Percentiles rank a stretch among this genome's conserved stretches.
These are phyloP conservation scores for Nothomitra cinnamomea DNA, from an alignment of 2,329 filamentous ascomycete genomes.

Conservation along the genomic window DNA sequence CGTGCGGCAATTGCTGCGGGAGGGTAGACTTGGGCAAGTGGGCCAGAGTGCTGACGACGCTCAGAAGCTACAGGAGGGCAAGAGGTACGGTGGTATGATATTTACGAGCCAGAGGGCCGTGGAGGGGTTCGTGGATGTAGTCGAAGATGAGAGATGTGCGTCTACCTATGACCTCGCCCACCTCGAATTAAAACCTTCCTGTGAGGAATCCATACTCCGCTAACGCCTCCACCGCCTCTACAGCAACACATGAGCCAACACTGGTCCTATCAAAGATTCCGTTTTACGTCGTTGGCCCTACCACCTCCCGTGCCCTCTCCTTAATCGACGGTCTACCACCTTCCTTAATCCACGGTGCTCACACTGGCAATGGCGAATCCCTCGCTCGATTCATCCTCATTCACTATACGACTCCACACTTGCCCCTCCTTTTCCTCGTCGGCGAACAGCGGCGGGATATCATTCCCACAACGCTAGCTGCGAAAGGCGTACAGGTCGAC, in stretches of 20 bases:
- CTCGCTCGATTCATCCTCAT: conserved; percentile 62
- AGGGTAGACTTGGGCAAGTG: conserved; percentile 10
- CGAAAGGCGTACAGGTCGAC: conserved; percentile 45
- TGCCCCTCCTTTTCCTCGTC: conserved; percentile 66
- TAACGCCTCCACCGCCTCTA: neutral
- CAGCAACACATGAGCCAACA: neutral
- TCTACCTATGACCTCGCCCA: neutral
- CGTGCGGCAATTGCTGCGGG: conserved; percentile 34
- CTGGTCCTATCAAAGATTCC: conserved; percentile 30
- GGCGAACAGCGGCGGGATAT: conserved; percentile 81
- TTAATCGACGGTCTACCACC: conserved; percentile 25
- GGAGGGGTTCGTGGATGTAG: conserved; percentile 52
- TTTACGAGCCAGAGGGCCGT: conserved; percentile 76
- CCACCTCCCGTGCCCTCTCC: conserved; percentile 57
- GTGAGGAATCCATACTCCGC: neutral
- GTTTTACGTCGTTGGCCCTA: conserved; percentile 69
- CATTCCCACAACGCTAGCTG: conserved; percentile 57
- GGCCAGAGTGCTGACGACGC: neutral
- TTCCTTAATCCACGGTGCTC: conserved; percentile 54
- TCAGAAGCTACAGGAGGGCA: conserved; percentile 20
- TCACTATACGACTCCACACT: conserved; percentile 42
- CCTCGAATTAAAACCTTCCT: neutral
- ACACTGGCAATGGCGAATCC: conserved; percentile 71
- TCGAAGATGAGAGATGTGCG: neutral
- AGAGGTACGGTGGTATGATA: conserved; percentile 54